Percentiles rank a stretch among this genome's conserved stretches.
Evolutionary conservation across 345 rosid species (phyloP).

Genomic region (Orychophragmus violaceus): DNA sequence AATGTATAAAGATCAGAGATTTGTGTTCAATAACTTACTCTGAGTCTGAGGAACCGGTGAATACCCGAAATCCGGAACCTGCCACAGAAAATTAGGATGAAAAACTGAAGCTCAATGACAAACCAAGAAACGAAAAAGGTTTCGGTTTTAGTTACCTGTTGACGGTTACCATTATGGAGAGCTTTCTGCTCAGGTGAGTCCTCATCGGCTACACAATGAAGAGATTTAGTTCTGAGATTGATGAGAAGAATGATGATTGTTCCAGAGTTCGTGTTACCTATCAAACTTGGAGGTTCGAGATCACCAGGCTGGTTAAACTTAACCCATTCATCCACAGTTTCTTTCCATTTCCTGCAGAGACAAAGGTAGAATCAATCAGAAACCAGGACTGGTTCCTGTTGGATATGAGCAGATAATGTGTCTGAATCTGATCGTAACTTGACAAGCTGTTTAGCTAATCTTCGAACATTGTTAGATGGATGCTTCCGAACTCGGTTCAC

Average conservation of each 20-base stretch:
- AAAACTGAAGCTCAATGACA: slow-evolving; percentile 38
- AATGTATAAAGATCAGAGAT: not conserved
- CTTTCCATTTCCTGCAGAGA: slow-evolving; percentile 82
- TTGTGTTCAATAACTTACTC: slow-evolving; percentile 16
- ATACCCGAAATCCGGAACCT: slow-evolving; percentile 34
- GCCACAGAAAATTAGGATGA: slow-evolving; percentile 22
- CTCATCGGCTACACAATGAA: not conserved
- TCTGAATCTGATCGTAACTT: slow-evolving; percentile 25
- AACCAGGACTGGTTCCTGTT: not conserved
- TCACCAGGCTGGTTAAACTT: slow-evolving; percentile 73
- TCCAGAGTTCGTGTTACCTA: slow-evolving; percentile 47
- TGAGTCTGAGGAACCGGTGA: slow-evolving; percentile 32
- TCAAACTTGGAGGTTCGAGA: slow-evolving; percentile 56
- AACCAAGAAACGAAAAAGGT: slow-evolving; percentile 5
- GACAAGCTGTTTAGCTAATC: slow-evolving; percentile 84
- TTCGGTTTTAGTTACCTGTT: not conserved
- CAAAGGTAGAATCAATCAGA: not conserved
- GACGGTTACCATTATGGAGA: not conserved
- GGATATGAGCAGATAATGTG: not conserved
- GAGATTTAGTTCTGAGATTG: slow-evolving; percentile 2
- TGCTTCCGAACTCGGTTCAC: slow-evolving; percentile 74
- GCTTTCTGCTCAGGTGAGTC: not conserved
- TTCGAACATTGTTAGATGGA: slow-evolving; percentile 62
- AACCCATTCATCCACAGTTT: slow-evolving; percentile 91
- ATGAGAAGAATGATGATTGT: not conserved